Evolutionary conservation across 169 alveolate species (phyloP).

Genomic region (Theileria orientalis): DNA sequence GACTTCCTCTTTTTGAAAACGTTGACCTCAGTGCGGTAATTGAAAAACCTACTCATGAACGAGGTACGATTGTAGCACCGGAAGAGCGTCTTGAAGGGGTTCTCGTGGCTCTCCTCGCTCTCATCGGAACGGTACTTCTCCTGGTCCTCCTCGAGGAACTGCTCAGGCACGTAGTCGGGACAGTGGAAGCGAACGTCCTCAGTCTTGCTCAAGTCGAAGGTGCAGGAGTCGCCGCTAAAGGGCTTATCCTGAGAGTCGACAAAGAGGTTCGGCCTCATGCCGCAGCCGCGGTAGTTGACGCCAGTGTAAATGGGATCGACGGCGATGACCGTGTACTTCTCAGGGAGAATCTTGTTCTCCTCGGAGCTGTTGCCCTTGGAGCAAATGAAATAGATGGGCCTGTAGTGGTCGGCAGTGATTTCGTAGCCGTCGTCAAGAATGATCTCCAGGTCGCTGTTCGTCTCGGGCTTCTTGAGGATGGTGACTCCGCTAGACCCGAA

Average conservation of each 20-base stretch:
- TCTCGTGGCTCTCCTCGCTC: not conserved
- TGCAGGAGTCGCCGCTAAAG: not conserved
- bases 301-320: conserved; percentile 26
- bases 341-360: too few relatives aligned
- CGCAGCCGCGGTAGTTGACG: conserved; percentile 33
- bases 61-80: conserved; percentile 30
- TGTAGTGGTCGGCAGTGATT: conserved; percentile 15
- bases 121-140: not conserved
- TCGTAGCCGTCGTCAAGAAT: not conserved
- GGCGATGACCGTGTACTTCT: conserved; percentile 15
- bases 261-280: conserved; percentile 38
- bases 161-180: conserved; percentile 44
- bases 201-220: conserved; percentile 7
- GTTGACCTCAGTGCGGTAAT: not conserved
- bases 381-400: conserved; percentile 48
- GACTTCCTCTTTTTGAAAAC: not conserved
- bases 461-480: conserved; percentile 36
- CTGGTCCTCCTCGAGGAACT: conserved; percentile 50
- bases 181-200: conserved; percentile 31
- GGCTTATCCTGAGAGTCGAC: conserved; percentile 10
- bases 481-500: conserved; percentile 35
- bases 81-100: conserved; percentile 39
- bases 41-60: not conserved
- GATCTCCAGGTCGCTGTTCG: conserved; percentile 29
- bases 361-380: not conserved